phyloP scores from a whole-genome alignment of 495 filamentous ascomycete genomes.

The Pseudoneurospora amorphoporcata region DNA sequence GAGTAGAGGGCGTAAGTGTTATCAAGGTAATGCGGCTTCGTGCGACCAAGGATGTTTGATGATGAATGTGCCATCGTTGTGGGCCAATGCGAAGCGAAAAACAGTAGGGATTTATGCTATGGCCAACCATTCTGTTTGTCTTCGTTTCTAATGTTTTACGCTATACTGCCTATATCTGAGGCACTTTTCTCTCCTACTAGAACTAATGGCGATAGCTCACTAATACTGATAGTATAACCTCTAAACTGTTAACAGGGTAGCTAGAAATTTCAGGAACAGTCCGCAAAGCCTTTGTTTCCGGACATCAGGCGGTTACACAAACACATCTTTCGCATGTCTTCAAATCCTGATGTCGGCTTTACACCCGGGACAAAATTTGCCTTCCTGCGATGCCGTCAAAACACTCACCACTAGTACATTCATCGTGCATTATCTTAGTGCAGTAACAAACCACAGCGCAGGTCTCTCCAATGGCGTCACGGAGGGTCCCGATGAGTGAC shows the following conservation, averaged over 20 bases:
- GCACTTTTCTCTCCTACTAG: neutral
- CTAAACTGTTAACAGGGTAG: neutral
- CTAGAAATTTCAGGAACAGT: neutral
- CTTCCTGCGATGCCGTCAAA: neutral
- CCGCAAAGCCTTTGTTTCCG: neutral
- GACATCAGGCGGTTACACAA: neutral
- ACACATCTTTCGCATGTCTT: neutral
- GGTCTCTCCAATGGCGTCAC: neutral
- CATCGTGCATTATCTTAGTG: neutral
- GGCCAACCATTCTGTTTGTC: neutral
- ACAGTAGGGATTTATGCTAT: neutral
- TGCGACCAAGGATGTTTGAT: neutral
- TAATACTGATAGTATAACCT: neutral
- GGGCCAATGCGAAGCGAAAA: neutral
- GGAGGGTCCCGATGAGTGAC: neutral
- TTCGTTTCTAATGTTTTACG: neutral
- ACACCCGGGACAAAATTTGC: neutral
- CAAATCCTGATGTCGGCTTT: neutral
- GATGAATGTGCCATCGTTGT: neutral
- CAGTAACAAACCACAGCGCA: neutral
- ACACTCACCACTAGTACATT: neutral
- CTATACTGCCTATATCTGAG: neutral
- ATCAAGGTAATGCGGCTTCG: neutral
- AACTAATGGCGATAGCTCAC: neutral
- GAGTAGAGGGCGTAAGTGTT: constrained; percentile 7